Percentiles rank a stretch among this genome's conserved stretches.
These are phyloP conservation scores for Onygenales sp. DNA, from an alignment of 2,329 filamentous ascomycete species.

Conservation along the genomic window DNA sequence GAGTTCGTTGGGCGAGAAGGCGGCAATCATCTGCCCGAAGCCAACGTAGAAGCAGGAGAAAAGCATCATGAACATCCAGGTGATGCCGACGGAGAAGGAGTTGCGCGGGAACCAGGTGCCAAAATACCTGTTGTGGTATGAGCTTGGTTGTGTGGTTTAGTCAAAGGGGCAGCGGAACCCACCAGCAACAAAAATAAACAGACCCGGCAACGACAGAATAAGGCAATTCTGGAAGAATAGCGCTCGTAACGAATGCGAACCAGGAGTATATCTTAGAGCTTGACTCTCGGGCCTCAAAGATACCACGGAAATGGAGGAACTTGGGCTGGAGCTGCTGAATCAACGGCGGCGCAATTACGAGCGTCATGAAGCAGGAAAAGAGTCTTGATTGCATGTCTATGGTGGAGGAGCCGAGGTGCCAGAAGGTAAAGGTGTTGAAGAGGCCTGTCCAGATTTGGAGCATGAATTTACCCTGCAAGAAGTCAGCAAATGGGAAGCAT, in stretches of 20 bases:
- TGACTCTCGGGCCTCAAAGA: slow-evolving; percentile 64
- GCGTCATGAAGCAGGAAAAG: slow-evolving; percentile 67
- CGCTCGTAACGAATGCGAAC: slow-evolving; percentile 58
- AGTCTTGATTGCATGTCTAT: slow-evolving; percentile 61
- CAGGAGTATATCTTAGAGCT: slow-evolving; percentile 75
- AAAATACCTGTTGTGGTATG: slow-evolving; percentile 39
- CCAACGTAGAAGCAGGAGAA: slow-evolving; percentile 59
- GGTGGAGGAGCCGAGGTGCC: slow-evolving; percentile 46
- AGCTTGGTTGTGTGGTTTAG: slow-evolving; percentile 5
- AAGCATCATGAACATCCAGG: slow-evolving; percentile 55
- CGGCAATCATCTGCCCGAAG: slow-evolving; percentile 58
- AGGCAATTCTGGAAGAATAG: slow-evolving; percentile 60
- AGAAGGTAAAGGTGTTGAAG: slow-evolving; percentile 65
- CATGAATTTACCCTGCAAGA: slow-evolving; percentile 47
- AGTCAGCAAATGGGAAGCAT: not conserved
- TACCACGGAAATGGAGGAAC: slow-evolving; percentile 54
- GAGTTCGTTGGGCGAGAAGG: slow-evolving; percentile 57
- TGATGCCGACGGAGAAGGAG: slow-evolving; percentile 51
- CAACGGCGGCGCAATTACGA: slow-evolving; percentile 63
- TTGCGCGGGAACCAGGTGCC: slow-evolving; percentile 44
- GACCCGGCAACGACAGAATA: slow-evolving; percentile 57
- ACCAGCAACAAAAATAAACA: slow-evolving; percentile 58
- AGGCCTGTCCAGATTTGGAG: slow-evolving; percentile 54
- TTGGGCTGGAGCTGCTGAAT: slow-evolving; percentile 70
- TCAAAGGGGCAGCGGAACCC: slow-evolving; percentile 11